These are phyloP conservation scores for Solanum hybrid DNA, from an alignment of 305 asterid genomes.

Conservation along the genomic window DNA sequence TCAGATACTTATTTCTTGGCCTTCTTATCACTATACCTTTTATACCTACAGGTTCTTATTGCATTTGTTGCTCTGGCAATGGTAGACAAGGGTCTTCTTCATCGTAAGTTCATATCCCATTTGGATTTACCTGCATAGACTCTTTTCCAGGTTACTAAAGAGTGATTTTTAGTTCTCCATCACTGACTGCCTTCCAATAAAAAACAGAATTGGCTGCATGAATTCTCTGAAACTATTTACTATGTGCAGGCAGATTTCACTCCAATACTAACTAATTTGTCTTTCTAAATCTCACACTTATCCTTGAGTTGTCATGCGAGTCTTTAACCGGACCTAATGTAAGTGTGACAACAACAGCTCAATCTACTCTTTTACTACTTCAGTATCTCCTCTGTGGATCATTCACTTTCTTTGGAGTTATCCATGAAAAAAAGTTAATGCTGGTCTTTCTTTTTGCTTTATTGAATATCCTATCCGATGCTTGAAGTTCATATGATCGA, in stretches of 20 bases:
- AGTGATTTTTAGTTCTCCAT: background rate
- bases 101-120: conserved; percentile 42
- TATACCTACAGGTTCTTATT: conserved; percentile 53
- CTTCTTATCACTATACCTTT: background rate
- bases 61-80: conserved; percentile 82
- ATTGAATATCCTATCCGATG: background rate
- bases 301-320: background rate
- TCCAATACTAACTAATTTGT: background rate
- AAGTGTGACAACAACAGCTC: background rate
- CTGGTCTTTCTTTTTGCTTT: background rate
- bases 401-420: background rate
- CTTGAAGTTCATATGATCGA: background rate
- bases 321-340: background rate
- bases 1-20: background rate
- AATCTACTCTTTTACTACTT: background rate
- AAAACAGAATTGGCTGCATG: background rate
- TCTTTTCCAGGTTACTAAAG: background rate
- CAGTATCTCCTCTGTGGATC: background rate
- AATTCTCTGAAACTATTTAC: background rate
- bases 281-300: background rate
- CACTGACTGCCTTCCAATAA: background rate
- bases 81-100: conserved; percentile 82
- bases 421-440: background rate
- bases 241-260: background rate
- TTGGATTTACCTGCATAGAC: background rate